Base-by-base conservation (phyloP, 2,329 filamentous ascomycete species). In the Ambrosiella beaveri region DNA sequence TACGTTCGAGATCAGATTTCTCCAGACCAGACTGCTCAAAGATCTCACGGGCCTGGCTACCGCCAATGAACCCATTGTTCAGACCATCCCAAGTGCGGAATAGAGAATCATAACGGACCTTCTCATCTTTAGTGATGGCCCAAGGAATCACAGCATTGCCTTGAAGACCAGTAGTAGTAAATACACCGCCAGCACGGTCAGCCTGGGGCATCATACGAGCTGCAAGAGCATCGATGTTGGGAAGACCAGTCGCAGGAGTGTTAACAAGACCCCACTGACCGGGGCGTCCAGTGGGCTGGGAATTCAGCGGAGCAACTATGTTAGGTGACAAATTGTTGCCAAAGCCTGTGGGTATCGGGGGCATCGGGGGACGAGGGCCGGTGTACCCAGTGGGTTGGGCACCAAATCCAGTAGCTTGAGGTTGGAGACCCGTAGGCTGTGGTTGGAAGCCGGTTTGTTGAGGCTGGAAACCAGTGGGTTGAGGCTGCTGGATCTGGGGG, bases 251-350 rank as follows among this genome's bases (percentile, higher is more conserved):
- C 3, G 90, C 80, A 1, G 93, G 93, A 1, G 89, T 86, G 69
- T 98, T 98, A 38, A 97, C 93, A 57, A 97, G 80, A n/a, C 93
- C 93, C 93, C 93, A 98, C 68, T 97, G 93, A 12, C 93, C 93
- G 5, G 93, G 91, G 40, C 81, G 75, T 9, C 93, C 93, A 2
- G 93, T 98, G 4, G 93, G 93, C 68, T 98, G 93, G n/a, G 89
- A 83, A 65, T 94, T 91, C 62, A 98, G 70, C 38, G 82, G 80
- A 57, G 76, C 76, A 54, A 77, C 70, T 70, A 83, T 78, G n/a
- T 86, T 85, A 54, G 80, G 81, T 19, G 75, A 78, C 52, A 82
- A 71, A 62, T 64, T 66, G 45, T 72, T 77, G 66, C 78, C 70
- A 68, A 77, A 81, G 9, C 75, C 77, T n/a, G 74, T 80, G 19